Evolutionary conservation across 148 eudicot genomes (phyloP).

Genomic region (Cornus kousa): DNA sequence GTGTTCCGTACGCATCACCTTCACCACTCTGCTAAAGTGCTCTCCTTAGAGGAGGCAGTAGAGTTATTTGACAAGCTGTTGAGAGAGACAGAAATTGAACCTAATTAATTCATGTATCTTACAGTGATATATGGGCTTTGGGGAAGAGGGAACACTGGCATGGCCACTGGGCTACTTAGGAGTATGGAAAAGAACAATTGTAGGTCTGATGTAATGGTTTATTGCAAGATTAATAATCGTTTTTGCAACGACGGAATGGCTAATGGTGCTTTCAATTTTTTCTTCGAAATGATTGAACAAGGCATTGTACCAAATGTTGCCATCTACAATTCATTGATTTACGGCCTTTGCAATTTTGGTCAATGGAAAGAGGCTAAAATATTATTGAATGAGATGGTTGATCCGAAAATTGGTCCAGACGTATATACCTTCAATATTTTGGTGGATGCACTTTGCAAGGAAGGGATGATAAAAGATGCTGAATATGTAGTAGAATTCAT

Average conservation of each 20-base stretch:
- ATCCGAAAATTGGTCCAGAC: neutral
- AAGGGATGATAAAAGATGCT: neutral
- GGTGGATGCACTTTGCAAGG: neutral
- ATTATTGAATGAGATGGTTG: conserved; percentile 4
- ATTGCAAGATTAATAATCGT: too few relatives aligned
- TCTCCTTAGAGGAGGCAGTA: conserved; percentile 6
- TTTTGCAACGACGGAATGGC: too few relatives aligned
- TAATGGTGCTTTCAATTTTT: too few relatives aligned
- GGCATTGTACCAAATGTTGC: too few relatives aligned
- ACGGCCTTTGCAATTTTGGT: conserved; percentile 1
- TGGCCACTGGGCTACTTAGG: too few relatives aligned
- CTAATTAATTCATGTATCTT: too few relatives aligned
- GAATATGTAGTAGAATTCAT: neutral
- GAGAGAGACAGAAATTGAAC: neutral
- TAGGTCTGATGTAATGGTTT: too few relatives aligned
- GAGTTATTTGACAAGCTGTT: conserved; percentile 14
- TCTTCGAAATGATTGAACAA: too few relatives aligned
- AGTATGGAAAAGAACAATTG: too few relatives aligned
- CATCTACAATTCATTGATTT: conserved; percentile 14
- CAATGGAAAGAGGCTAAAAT: neutral
- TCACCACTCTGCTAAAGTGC: conserved; percentile 15
- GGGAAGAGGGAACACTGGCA: too few relatives aligned
- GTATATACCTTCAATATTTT: too few relatives aligned
- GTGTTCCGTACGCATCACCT: conserved; percentile 6
- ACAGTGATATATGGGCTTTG: too few relatives aligned